Evolutionary conservation across 177 flowering plant genomes (phyloP).

Genomic region (Vitis hybrid): DNA sequence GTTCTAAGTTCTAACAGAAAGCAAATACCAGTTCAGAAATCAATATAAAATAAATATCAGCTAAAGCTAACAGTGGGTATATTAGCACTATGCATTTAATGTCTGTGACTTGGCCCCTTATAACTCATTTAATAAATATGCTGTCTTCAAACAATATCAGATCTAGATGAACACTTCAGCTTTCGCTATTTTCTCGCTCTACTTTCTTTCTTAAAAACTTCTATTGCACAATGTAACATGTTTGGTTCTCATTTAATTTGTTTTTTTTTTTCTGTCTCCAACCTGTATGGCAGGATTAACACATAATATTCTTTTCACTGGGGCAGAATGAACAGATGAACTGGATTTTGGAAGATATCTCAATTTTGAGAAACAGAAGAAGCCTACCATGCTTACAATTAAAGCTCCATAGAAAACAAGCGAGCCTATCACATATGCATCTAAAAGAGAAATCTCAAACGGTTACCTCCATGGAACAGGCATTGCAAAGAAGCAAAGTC

Average conservation of each 20-base stretch:
- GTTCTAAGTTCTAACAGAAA: neutral
- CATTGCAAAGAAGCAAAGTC: slow-evolving; percentile 89
- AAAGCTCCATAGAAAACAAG: neutral
- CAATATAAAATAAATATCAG: neutral
- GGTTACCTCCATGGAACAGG: slow-evolving; percentile 85
- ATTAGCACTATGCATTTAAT: no score
- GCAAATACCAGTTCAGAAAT: neutral
- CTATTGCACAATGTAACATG: no score
- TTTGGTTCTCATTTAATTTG: no score
- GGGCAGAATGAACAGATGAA: neutral
- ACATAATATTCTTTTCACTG: no score
- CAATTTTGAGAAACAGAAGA: neutral
- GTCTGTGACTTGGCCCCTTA: no score
- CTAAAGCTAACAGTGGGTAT: neutral
- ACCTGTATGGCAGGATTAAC: no score
- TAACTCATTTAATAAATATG: no score
- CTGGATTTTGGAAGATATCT: neutral
- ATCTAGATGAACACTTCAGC: no score
- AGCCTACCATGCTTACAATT: neutral
- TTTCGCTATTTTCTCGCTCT: no score
- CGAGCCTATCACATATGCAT: neutral
- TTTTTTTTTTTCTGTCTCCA: no score
- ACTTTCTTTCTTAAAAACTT: no score
- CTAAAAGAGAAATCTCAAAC: neutral
- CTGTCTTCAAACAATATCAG: no score